Evolutionary conservation across 352 stramenopile genomes (phyloP), one percentile per base, ranked within the genome.

Genomic region (Aphanomyces astaci): DNA sequence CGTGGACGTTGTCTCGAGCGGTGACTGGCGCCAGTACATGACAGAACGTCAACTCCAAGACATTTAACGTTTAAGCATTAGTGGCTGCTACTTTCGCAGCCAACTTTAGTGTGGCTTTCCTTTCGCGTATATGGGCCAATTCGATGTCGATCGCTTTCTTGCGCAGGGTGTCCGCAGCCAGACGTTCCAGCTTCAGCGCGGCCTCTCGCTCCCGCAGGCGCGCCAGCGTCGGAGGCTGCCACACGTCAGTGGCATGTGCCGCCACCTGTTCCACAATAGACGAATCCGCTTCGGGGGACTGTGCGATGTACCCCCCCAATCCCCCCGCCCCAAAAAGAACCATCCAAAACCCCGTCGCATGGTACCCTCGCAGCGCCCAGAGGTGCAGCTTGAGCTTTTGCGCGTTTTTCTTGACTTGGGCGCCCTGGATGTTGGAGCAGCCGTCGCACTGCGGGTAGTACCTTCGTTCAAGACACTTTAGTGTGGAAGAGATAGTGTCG

Each of bases 371-470:
- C 56, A 91, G 71, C 1, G 80, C 79, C 52, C 63, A 36, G 19
- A 93, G 55, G 54, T 95, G 86, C 48, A 84, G 75, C 57, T 86
- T 84, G 32, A 92, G 72, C 36, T 78, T 89, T 28, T 68, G 28
- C 4, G 62, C 57, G 71, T 77, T 73, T 80, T 81, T 66, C 65
- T 71, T 72, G 1, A 72, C 66, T 25, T 71, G 43, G n/a, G 66
- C 59, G n/a, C 66, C 66, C 55, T 72, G 66, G 31, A 63, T 72
- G 45, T 92, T 95, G 28, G 86, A 95, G 75, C 86, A 95, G 43
- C 76, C 68, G 52, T 88, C 77, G 60, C 86, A 95, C 72, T 95
- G 86, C 39, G 86, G 86, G 55, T 93, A 95, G 71, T 91, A 95
- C 15, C 84, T 84, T 57, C 84, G 91, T 70, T 30, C 71, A 19